Evolutionary conservation across 2,329 filamentous ascomycete species (phyloP), one percentile per base, ranked within the genome.

Genomic region (Neofusicoccum ribis): DNA sequence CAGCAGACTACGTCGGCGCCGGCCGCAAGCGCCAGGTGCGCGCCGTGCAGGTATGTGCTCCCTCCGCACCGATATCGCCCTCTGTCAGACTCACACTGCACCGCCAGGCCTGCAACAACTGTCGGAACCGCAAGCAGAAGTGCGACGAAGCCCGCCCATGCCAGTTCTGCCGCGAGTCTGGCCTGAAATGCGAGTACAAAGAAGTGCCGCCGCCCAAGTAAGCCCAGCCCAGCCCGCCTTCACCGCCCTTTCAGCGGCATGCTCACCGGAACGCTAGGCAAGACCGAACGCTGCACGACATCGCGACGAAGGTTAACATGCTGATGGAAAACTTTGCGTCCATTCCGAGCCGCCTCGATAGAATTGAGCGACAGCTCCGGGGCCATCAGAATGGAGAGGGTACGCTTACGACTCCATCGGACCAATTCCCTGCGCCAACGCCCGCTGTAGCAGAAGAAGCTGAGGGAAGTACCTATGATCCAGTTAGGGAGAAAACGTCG

Each of bases 201-300:
- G 93, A 97, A 73, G 90, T 95, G 5, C 91, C 92, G 23, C 92
- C 92, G 15, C 95, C 96, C 74, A 94, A 96, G 91, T 96, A 84
- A 76, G 90, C 67, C 20, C 20, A 23, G 20, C 20, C 20, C 68
- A 59, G 51, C n/a, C 36, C 15, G 17, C 23, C 39, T 36, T 66
- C 27, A 58, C 54, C 39, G 54, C 54, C 54, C 56, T 47, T 46
- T 60, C 23, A 27, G 56, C 41, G 43, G 56, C 43, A 34, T 52
- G 36, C 50, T 65, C 47, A 59, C 56, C 23, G 43, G 12, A 20
- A 67, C 54, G 23, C 54, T 65, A 76, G 75, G 63, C 77, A 84
- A 77, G 78, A 84, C 72, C 70, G 82, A 74, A 84, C 82, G 69
- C 80, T 83, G 72, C 79, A 82, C 70, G 79, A 83, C 71, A 78